Conservation (phyloP, 306 rosid species). For the Prosopis cineraria region DNA sequence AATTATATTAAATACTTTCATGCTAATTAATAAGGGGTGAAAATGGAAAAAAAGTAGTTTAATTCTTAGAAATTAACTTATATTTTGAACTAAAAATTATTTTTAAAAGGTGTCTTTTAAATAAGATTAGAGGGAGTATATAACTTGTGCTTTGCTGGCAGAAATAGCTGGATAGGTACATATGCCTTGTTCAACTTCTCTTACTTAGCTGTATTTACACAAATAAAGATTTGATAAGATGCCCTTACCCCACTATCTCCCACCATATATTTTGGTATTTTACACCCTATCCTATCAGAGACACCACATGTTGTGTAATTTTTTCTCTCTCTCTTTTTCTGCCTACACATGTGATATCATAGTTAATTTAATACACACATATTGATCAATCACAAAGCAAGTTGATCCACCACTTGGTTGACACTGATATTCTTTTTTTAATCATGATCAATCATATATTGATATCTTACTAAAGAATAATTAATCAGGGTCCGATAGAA, state of each 20-base stretch:
- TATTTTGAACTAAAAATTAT: too few relatives aligned
- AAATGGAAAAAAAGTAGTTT: too few relatives aligned
- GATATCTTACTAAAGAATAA: not conserved
- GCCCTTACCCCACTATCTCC: slow-evolving; percentile 48
- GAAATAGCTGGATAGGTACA: slow-evolving; percentile 29
- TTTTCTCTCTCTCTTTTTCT: too few relatives aligned
- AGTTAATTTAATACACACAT: not conserved
- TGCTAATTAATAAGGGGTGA: too few relatives aligned
- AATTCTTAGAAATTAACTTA: too few relatives aligned
- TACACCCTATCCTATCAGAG: slow-evolving; percentile 32
- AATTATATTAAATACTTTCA: too few relatives aligned
- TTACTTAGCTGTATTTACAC: slow-evolving; percentile 26
- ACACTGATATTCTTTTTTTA: not conserved
- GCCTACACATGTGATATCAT: not conserved
- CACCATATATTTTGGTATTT: slow-evolving; percentile 38
- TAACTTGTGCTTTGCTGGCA: slow-evolving; percentile 38
- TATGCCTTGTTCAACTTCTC: slow-evolving; percentile 41
- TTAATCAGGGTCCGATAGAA: not conserved
- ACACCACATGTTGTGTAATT: slow-evolving; percentile 9
- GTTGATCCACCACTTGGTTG: slow-evolving; percentile 3
- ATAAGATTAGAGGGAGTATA: too few relatives aligned
- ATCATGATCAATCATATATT: not conserved
- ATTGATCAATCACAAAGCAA: not conserved
- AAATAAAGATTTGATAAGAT: slow-evolving; percentile 27
- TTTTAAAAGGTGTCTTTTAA: too few relatives aligned